Evolutionary conservation across 441 rosid species (phyloP).

Genomic region (Adansonia grandidieri): DNA sequence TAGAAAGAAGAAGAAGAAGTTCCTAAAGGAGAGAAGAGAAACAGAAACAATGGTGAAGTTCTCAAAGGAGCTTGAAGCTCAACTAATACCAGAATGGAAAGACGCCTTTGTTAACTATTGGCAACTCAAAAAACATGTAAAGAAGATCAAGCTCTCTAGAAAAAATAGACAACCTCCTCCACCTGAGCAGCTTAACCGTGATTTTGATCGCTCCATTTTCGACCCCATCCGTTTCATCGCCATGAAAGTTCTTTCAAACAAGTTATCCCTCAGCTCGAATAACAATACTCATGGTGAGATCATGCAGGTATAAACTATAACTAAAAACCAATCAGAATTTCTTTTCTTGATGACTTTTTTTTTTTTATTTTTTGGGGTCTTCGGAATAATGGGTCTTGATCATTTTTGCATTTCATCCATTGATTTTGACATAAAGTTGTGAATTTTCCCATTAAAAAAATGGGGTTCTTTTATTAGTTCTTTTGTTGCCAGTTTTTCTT

Average conservation of each 20-base stretch:
- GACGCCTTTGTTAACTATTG: slow-evolving; percentile 92
- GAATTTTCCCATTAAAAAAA: not conserved
- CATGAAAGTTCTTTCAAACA: slow-evolving; percentile 31
- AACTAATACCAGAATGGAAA: slow-evolving; percentile 96
- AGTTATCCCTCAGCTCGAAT: slow-evolving; percentile 22
- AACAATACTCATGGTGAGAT: slow-evolving; percentile 40
- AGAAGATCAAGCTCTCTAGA: slow-evolving; percentile 65
- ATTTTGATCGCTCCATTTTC: slow-evolving; percentile 54
- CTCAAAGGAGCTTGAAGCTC: slow-evolving; percentile 95
- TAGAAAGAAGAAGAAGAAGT: not conserved
- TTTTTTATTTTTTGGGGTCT: not conserved
- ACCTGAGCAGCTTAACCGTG: slow-evolving; percentile 31
- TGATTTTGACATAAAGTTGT: slow-evolving; percentile 1
- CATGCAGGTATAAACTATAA: slow-evolving; percentile 53
- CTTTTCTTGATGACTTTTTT: not conserved
- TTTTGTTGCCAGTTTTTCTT: no score
- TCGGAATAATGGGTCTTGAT: not conserved
- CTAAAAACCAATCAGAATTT: not conserved
- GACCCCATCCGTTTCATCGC: slow-evolving; percentile 54
- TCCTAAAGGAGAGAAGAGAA: not conserved
- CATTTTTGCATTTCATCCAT: not conserved
- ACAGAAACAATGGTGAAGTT: slow-evolving; percentile 84
- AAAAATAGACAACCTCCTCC: slow-evolving; percentile 44
- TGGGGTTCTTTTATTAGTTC: not conserved
- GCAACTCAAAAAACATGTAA: slow-evolving; percentile 84